These are phyloP conservation scores for Lachancea nothofagi DNA, from an alignment of 805 yeast genomes.

Conservation along the genomic window DNA sequence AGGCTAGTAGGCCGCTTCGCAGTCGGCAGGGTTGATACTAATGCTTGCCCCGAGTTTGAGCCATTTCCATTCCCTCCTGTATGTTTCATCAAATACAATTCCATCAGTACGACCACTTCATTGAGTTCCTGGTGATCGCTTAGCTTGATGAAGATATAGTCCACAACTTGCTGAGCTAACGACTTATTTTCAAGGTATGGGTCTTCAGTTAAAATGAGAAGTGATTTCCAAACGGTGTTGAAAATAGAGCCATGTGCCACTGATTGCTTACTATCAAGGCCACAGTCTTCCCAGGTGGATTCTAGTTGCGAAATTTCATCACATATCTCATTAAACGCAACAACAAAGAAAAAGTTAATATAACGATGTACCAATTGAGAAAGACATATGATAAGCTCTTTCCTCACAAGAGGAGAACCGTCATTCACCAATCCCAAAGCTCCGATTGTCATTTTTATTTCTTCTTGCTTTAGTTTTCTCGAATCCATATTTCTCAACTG, in stretches of 20 bases:
- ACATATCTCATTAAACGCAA: slow-evolving; percentile 79
- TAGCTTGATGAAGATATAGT: slow-evolving; percentile 58
- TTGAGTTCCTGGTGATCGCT: slow-evolving; percentile 50
- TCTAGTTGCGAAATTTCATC: slow-evolving; percentile 69
- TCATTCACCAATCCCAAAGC: slow-evolving; percentile 69
- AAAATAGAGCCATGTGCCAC: slow-evolving; percentile 86
- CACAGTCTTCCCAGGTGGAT: slow-evolving; percentile 17
- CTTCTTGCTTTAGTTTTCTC: slow-evolving; percentile 57
- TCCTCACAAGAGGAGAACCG: slow-evolving; percentile 83
- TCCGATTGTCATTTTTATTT: slow-evolving; percentile 61
- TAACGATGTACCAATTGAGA: slow-evolving; percentile 69
- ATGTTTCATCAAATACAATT: slow-evolving; percentile 53
- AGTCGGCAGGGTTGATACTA: slow-evolving; percentile 9
- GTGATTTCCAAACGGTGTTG: slow-evolving; percentile 81
- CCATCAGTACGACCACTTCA: slow-evolving; percentile 60
- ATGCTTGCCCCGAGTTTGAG: slow-evolving; percentile 12
- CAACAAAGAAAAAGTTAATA: slow-evolving; percentile 69
- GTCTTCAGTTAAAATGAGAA: slow-evolving; percentile 76
- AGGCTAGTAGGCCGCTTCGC: slow-evolving; percentile 10
- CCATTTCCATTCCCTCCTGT: slow-evolving; percentile 20
- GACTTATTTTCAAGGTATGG: slow-evolving; percentile 78
- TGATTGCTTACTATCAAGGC: slow-evolving; percentile 46
- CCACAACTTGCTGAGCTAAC: slow-evolving; percentile 69
- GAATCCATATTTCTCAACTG: slow-evolving; percentile 30
- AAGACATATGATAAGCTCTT: slow-evolving; percentile 74